A percentile compares a stretch with the other conserved stretches of the same genome.
Evolutionary conservation across 2,329 filamentous ascomycete species (phyloP).

Genomic region (Diaporthe australafricana): DNA sequence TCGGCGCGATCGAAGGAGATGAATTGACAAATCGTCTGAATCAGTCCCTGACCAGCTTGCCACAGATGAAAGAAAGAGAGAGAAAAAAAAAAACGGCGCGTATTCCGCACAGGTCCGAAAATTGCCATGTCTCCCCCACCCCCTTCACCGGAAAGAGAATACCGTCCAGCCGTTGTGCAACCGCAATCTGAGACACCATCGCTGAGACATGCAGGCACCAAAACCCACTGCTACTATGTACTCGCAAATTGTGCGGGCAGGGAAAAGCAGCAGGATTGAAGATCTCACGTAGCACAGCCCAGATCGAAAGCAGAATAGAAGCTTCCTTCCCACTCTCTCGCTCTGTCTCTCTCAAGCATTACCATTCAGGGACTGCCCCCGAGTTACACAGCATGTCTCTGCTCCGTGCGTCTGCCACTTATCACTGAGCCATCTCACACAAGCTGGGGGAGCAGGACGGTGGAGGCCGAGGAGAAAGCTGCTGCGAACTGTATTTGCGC

Average conservation of each 20-base stretch:
- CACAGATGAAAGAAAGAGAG: not conserved
- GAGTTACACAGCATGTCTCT: not conserved
- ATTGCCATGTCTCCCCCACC: not conserved
- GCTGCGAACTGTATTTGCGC: conserved; percentile 10
- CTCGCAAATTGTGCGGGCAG: not conserved
- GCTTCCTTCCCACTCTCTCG: not conserved
- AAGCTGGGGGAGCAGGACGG: not conserved
- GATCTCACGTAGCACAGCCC: conserved; percentile 22
- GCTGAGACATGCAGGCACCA: conserved; percentile 28
- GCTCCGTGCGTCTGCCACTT: not conserved
- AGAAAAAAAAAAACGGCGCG: conserved; percentile 13
- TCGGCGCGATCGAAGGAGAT: not conserved
- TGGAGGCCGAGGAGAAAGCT: not conserved
- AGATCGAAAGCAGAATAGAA: conserved; percentile 23
- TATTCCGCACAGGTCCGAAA: conserved; percentile 27
- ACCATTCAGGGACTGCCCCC: not conserved
- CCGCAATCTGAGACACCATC: conserved; percentile 19
- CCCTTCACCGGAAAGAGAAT: conserved; percentile 30
- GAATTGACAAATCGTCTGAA: not conserved
- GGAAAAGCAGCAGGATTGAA: conserved; percentile 3
- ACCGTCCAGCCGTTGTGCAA: conserved; percentile 31
- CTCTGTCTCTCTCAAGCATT: conserved; percentile 5
- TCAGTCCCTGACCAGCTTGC: conserved; percentile 15
- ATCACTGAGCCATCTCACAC: not conserved
- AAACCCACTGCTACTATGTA: conserved; percentile 1